Evolutionary conservation across 2,329 filamentous ascomycete species (phyloP), one percentile per base, ranked within the genome.

Genomic region (Exophiala aquamarina): DNA sequence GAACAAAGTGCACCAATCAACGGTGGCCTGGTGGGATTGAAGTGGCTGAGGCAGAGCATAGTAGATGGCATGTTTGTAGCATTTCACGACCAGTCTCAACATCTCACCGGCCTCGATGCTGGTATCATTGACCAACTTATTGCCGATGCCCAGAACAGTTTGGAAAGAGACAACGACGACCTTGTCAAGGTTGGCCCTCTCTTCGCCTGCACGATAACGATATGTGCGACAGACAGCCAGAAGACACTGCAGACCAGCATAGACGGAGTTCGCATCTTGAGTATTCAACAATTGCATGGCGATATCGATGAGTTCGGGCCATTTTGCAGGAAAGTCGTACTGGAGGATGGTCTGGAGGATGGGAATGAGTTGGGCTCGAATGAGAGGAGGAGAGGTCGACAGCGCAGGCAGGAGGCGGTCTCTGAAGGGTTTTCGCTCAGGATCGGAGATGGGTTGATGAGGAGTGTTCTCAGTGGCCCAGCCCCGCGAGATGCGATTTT

Each of bases 51-150:
- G 86, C 44, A 98, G 81, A 63, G 97, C 93, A 62, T 96, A 87
- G 78, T 94, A 98, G 62, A 94, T 95, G 38, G 93, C 91, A 72
- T 98, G 92, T 74, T 98, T 98, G 73, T 95, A 98, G 29, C 90
- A 86, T 76, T 98, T 98, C 63, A 98, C 79, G 45, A 94, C 89
- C 49, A 94, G 85, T 65, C 94, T 87, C 59, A 98, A 77, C 87
- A 98, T 97, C 73, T 97, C 93, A 50, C 89, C 92, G 14, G 92
- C 93, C 70, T 98, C 93, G 59, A 94, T 76, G 65, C 89, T 95
- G 64, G 88, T 88, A 73, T 97, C 91, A 58, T 89, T 86, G 36
- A 95, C 86, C 61, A 97, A 74, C 67, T 88, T 86, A 64, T 89
- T 90, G 60, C 91, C 94, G 63, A 98, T 93, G 54, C 79, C 77